Evolutionary conservation across 176 grass and related monocot species (phyloP), one percentile per base, ranked within the genome.

Genomic region (Neostapfia colusana): DNA sequence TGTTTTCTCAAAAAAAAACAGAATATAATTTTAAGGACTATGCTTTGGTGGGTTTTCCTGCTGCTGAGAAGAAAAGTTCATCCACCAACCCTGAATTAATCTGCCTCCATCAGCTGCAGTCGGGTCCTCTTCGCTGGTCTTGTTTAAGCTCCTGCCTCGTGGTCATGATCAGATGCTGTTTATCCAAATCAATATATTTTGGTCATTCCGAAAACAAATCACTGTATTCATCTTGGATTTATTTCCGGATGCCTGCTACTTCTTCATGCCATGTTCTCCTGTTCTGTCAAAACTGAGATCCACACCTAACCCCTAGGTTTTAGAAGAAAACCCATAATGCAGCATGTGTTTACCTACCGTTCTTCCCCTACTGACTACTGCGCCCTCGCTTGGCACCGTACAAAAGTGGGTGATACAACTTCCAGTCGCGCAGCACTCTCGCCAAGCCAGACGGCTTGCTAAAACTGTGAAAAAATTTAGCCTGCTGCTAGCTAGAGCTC

Each of bases 301-400:
- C 81, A 69, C 71, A 75, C 72, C 81, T 60, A 83, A 57, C 45
- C 6, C 21, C 1, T 57, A 4, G 41, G 15, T 27, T 67, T 56
- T 55, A 16, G 24, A 39, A 5, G 43, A 26, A 34, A 67, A 56
- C 21, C 28, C 36, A 26, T 43, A 18, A 35, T 14, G 7, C 21
- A 1, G 43, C 81, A 68, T 76, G 72, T 39, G 73, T 83, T 69
- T 50, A 83, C 81, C 73, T 62, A 83, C 41, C 69, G 64, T 83
- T 83, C 81, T 83, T 83, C 31, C 70, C 16, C n/a, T n/a, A n/a
- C n/a, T n/a, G n/a, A n/a, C 60, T 59, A 15, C 21, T 14, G 63
- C 35, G 5, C 25, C 48, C 15, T 8, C 68, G 11, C 18, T 7
- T 66, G 48, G 13, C 37, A 81, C 67, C 7, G 23, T 67, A 37